Evolutionary conservation across 176 grass and related monocot genomes (phyloP).

Genomic region (Aegilops tauschii): DNA sequence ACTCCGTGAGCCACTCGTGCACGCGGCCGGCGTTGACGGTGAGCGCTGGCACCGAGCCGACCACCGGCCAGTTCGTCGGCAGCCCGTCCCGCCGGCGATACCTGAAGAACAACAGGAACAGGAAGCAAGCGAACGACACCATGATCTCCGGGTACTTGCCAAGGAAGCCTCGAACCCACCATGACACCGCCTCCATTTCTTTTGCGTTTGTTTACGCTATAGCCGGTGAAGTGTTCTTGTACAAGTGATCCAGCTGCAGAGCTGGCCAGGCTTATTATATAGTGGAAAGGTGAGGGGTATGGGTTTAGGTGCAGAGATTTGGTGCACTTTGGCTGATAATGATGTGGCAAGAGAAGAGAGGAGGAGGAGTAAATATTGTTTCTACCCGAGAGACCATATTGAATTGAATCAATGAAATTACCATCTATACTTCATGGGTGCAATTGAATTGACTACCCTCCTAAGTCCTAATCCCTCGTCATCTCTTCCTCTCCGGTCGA

Average conservation of each 20-base stretch:
- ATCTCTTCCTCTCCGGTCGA: neutral
- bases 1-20: constrained; percentile 54
- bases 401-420: neutral
- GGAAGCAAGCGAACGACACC: constrained; percentile 29
- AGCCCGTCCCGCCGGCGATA: neutral
- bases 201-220: neutral
- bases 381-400: neutral
- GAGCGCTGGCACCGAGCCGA: constrained; percentile 56
- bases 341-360: neutral
- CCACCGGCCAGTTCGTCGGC: constrained; percentile 63
- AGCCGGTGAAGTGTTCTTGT: constrained; percentile 5
- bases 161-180: constrained; percentile 33
- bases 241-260: neutral
- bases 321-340: constrained; percentile 20
- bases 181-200: constrained; percentile 39
- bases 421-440: neutral
- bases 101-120: constrained; percentile 23
- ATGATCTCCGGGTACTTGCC: constrained; percentile 44
- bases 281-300: constrained; percentile 14
- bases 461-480: neutral
- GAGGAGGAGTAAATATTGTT: neutral
- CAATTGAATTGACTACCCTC: neutral
- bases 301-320: constrained; percentile 25
- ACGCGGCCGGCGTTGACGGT: constrained; percentile 16
- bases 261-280: constrained; percentile 15